phyloP scores from a whole-genome alignment of 257 asterid species.

The Gardenia jasminoides region DNA sequence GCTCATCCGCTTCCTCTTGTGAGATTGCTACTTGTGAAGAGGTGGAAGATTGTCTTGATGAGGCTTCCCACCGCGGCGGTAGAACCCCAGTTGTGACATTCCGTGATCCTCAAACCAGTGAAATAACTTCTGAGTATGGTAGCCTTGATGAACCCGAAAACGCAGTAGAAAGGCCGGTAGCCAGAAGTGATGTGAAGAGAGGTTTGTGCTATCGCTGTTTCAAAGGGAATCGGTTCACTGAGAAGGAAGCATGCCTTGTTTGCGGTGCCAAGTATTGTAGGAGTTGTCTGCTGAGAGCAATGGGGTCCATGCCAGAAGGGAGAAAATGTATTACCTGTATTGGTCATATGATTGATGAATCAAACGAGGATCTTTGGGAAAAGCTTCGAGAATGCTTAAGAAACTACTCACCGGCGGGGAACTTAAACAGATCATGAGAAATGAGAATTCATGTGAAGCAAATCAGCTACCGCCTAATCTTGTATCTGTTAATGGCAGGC shows the following conservation, averaged over 20 bases:
- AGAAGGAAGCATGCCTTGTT: slow-evolving; percentile 74
- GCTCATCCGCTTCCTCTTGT: slow-evolving; percentile 27
- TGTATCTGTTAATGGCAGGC: slow-evolving; percentile 55
- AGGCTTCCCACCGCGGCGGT: slow-evolving; percentile 28
- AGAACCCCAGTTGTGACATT: slow-evolving; percentile 48
- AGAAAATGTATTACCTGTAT: slow-evolving; percentile 78
- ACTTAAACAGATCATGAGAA: slow-evolving; percentile 49
- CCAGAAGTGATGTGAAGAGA: slow-evolving; percentile 44
- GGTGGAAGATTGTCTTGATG: slow-evolving; percentile 33
- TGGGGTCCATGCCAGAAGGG: slow-evolving; percentile 99
- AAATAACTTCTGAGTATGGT: slow-evolving; percentile 32
- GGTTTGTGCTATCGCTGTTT: slow-evolving; percentile 64
- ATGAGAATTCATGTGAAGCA: slow-evolving; percentile 53
- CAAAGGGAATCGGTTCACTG: slow-evolving; percentile 48
- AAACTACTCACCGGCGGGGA: slow-evolving; percentile 41
- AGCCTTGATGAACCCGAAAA: slow-evolving; percentile 26
- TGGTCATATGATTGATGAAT: slow-evolving; percentile 55
- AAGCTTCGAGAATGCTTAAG: slow-evolving; percentile 63
- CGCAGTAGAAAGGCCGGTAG: slow-evolving; percentile 36
- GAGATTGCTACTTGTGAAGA: slow-evolving; percentile 30
- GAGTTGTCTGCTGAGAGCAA: slow-evolving; percentile 73
- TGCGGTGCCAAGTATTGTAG: slow-evolving; percentile 80
- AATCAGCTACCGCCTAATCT: slow-evolving; percentile 75
- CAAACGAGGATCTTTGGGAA: slow-evolving; percentile 67
- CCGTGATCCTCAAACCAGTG: slow-evolving; percentile 33